These are phyloP conservation scores for Graphium sp. DNA, from an alignment of 2,329 filamentous ascomycete genomes.

Conservation along the genomic window DNA sequence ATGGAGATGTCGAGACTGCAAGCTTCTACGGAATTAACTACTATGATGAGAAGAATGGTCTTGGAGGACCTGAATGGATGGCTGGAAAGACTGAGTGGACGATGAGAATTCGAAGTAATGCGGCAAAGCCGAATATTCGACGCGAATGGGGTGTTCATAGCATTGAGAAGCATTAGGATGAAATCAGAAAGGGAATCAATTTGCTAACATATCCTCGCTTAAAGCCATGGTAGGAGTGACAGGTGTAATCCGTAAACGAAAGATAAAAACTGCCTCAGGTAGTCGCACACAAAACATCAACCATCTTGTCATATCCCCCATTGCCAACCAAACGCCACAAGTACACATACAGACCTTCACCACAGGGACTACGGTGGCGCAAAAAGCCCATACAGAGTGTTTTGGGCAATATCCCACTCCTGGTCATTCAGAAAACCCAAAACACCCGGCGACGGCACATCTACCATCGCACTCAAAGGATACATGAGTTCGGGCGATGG, in stretches of 20 bases:
- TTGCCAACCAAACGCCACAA: too few species aligned
- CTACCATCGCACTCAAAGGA: constrained; percentile 9
- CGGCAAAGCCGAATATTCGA: constrained; percentile 7
- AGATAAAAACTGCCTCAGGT: too few species aligned
- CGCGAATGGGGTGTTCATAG: constrained; percentile 5
- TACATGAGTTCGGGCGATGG: too few species aligned
- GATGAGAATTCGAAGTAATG: constrained; percentile 5
- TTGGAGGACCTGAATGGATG: constrained; percentile 7
- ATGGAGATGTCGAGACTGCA: constrained; percentile 5
- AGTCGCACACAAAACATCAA: too few species aligned
- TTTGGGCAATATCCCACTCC: constrained; percentile 14
- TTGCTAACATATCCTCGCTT: too few species aligned
- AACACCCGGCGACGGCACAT: constrained; percentile 11
- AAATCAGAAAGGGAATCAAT: too few species aligned
- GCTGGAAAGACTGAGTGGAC: constrained; percentile 7
- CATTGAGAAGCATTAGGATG: too few species aligned
- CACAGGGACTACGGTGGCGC: constrained; percentile 13
- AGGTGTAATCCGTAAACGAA: too few species aligned
- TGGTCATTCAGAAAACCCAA: constrained; percentile 13
- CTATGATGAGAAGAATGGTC: constrained; percentile 7
- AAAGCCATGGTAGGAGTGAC: too few species aligned
- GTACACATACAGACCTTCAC: too few species aligned
- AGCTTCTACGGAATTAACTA: constrained; percentile 7
- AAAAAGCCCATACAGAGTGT: constrained; percentile 14
- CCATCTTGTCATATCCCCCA: too few species aligned